phyloP scores from a whole-genome alignment of 1,284 basidiomycete species.

The Puccinia novopanici region DNA sequence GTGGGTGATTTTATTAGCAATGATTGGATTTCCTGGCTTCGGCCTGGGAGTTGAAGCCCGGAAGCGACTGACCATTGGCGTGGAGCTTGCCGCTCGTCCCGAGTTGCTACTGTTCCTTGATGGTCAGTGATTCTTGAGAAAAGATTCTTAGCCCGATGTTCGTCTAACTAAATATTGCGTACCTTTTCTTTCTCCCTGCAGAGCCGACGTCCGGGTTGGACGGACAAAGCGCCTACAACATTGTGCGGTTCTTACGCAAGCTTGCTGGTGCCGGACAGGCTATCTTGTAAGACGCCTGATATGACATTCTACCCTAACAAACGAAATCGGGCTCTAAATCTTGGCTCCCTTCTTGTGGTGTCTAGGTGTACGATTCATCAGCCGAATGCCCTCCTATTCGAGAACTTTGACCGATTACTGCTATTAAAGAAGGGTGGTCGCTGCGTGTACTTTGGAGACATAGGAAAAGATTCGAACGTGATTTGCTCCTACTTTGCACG shows the following conservation, averaged over 20 bases:
- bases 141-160: no score
- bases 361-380: conserved; percentile 62
- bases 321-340: conserved; percentile 63
- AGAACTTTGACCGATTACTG: conserved; percentile 67
- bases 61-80: conserved; percentile 67
- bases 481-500: conserved; percentile 65
- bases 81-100: conserved; percentile 64
- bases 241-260: conserved; percentile 74
- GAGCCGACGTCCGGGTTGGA: conserved; percentile 75
- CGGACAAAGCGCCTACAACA: conserved; percentile 84
- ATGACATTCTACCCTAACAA: conserved; percentile 58
- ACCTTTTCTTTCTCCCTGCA: conserved; percentile 28
- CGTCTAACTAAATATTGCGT: neutral
- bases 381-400: conserved; percentile 67
- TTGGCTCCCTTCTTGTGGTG: conserved; percentile 61
- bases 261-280: conserved; percentile 84
- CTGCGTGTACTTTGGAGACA: conserved; percentile 67
- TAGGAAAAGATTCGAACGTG: conserved; percentile 63
- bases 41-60: conserved; percentile 65
- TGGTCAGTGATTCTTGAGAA: neutral
- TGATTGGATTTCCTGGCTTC: conserved; percentile 60
- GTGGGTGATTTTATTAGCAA: neutral
- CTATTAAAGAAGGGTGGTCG: conserved; percentile 63
- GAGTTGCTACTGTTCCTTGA: conserved; percentile 46
- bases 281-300: conserved; percentile 57